Evolutionary conservation across 495 filamentous ascomycete species (phyloP), one percentile per base, ranked within the genome.

Genomic region (Rhypophila decipiens): DNA sequence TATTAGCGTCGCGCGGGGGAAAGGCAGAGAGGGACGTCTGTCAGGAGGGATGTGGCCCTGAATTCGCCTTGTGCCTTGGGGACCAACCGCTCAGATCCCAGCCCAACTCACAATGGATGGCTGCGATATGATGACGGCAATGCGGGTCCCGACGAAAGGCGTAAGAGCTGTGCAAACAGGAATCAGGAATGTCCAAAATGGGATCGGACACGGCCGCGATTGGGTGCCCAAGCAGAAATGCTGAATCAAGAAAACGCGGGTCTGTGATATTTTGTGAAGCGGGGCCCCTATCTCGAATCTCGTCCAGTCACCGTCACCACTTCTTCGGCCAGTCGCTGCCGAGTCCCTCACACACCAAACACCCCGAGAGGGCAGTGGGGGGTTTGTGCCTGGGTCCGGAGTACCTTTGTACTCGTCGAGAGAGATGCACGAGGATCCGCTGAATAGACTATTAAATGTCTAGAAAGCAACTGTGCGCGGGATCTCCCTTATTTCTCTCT

Each of bases 141-240:
- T 47, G 44, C 41, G 50, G 39, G 44, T 52, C 39, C 39, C 23
- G 44, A 48, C 44, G 44, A 52, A 47, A 48, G 50, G 42, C 44
- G 44, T 44, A 20, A 42, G 22, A 52, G 43, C 44, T 44, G 33
- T 47, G 18, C 24, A n/a, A 39, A 40, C 22, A 44, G 44, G n/a
- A n/a, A n/a, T 44, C 40, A 43, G 39, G 39, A n/a, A 34, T 38
- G 44, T 42, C 42, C 29, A 22, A 23, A 17, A 44, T 17, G 24
- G 33, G 19, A 33, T 38, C 15, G 38, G 45, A 33, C 21, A 21
- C 8, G 45, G 34, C 39, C 31, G 38, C 38, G 50, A 52, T 52
- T 48, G 39, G 50, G 17, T 43, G 39, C 22, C 38, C 4, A 17
- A 7, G 29, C 29, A 7, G 13, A 33, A 49, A 35, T 19, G 37